These are phyloP conservation scores for Sphaerobolus stellatus DNA, from an alignment of 1,284 basidiomycete genomes.

Conservation along the genomic window DNA sequence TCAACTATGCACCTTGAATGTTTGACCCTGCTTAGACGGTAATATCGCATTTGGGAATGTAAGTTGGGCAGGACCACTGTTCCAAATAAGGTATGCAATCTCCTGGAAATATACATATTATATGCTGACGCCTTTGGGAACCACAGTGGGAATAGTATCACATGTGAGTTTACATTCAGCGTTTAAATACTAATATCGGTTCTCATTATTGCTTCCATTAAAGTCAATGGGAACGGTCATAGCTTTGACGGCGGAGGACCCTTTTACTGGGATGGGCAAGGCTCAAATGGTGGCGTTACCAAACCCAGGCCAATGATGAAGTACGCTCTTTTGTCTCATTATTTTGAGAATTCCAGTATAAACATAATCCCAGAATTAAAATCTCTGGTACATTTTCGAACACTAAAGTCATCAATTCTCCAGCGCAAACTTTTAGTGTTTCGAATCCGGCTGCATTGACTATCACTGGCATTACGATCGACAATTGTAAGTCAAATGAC, in stretches of 20 bases:
- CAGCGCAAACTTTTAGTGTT: slow-evolving; percentile 35
- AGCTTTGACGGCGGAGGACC: slow-evolving; percentile 47
- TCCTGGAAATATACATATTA: neutral
- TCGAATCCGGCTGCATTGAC: slow-evolving; percentile 32
- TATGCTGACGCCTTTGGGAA: neutral
- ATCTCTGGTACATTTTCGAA: slow-evolving; percentile 52
- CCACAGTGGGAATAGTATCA: slow-evolving; percentile 39
- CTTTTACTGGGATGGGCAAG: slow-evolving; percentile 52
- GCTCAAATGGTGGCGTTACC: slow-evolving; percentile 32
- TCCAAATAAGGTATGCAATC: slow-evolving; percentile 21
- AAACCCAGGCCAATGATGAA: slow-evolving; percentile 48
- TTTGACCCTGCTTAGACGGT: slow-evolving; percentile 39
- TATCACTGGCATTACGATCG: slow-evolving; percentile 35
- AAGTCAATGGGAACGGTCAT: slow-evolving; percentile 49
- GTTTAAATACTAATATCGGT: neutral
- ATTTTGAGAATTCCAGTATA: no score
- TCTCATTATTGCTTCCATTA: neutral
- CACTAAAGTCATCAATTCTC: slow-evolving; percentile 48
- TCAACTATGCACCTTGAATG: neutral
- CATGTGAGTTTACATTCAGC: slow-evolving; percentile 34
- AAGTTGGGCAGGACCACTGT: slow-evolving; percentile 46
- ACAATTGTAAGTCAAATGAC: slow-evolving; percentile 33
- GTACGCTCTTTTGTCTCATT: no score
- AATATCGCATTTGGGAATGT: slow-evolving; percentile 43
- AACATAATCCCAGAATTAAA: slow-evolving; percentile 44